Evolutionary conservation across 441 rosid species (phyloP).

Genomic region (Iberis amara): DNA sequence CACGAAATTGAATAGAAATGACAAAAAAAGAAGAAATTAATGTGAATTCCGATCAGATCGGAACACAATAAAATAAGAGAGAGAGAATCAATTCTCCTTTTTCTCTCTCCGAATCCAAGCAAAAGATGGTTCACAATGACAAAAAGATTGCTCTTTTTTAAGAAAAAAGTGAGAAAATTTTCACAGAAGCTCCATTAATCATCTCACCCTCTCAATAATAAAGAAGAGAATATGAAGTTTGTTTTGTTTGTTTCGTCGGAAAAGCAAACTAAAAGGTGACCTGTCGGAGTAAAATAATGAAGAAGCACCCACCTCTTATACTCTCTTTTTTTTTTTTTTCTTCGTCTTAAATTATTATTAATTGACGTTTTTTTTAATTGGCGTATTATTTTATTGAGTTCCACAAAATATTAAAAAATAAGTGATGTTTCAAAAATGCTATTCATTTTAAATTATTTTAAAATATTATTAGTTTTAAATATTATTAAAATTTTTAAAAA

Average conservation of each 20-base stretch:
- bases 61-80: conserved; percentile 10
- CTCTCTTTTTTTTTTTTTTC: not conserved
- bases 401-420: too few species aligned
- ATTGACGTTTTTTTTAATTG: not conserved
- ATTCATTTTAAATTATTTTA: too few species aligned
- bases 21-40: not conserved
- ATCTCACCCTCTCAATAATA: not conserved
- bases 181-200: not conserved
- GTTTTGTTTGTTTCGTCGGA: conserved; percentile 33
- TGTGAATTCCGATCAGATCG: conserved; percentile 27
- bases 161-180: too few species aligned
- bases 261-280: conserved; percentile 27
- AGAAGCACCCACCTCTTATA: conserved; percentile 20
- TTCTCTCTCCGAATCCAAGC: conserved; percentile 26
- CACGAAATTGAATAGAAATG: conserved; percentile 8
- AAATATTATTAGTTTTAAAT: too few species aligned
- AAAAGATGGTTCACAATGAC: conserved; percentile 2
- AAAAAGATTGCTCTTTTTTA: not conserved
- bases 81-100: conserved; percentile 9
- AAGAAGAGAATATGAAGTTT: conserved; percentile 28
- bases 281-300: conserved; percentile 25
- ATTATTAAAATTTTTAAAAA: too few species aligned
- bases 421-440: too few species aligned
- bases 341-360: too few species aligned
- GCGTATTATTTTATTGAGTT: too few species aligned